Evolutionary conservation across 306 rosid species (phyloP), one percentile per base, ranked within the genome.

Genomic region (Sicyos edulis): DNA sequence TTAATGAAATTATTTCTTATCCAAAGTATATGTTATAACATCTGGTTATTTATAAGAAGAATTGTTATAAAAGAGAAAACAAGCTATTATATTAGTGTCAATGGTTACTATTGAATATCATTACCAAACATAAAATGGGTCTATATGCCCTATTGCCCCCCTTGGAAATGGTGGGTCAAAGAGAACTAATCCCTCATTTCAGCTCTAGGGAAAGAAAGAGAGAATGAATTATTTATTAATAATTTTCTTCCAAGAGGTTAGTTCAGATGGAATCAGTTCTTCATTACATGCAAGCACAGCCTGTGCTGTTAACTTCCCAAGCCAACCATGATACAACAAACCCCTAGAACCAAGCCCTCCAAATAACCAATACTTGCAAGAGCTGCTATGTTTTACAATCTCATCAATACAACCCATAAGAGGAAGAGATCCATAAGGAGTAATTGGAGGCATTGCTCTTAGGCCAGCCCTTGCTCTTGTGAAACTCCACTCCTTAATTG

Each of bases 371-470:
- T 84, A 90, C 75, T 84, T 80, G 76, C 90, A 84, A 50, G 68
- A 75, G 52, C 37, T 57, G 60, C 72, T 81, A 21, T 65, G 51
- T 15, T 84, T 88, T 5, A 90, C 66, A 2, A 86, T 32, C 75
- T 85, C 90, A 76, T 93, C 73, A 54, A 90, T 79, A 73, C 92
- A 85, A 60, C 98, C 98, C 86, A 90, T 75, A 73, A 90, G 91
- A 45, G 96, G 97, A 77, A 88, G 96, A 12, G 98, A 90, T 44
- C 97, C 98, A 29, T 65, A 74, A 40, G 91, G 80, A 59, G 89
- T 85, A 75, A 90, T 88, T 34, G 97, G 98, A 1, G 98, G 97
- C 97, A 93, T 90, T 81, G 98, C 97, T 84, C 98, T 87, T 13
- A 93, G 90, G 73, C 97, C 98, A 68, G 95, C 97, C 77, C 83